Base-by-base conservation (phyloP, 2,329 filamentous ascomycete genomes). In the Cercospora canescens region DNA sequence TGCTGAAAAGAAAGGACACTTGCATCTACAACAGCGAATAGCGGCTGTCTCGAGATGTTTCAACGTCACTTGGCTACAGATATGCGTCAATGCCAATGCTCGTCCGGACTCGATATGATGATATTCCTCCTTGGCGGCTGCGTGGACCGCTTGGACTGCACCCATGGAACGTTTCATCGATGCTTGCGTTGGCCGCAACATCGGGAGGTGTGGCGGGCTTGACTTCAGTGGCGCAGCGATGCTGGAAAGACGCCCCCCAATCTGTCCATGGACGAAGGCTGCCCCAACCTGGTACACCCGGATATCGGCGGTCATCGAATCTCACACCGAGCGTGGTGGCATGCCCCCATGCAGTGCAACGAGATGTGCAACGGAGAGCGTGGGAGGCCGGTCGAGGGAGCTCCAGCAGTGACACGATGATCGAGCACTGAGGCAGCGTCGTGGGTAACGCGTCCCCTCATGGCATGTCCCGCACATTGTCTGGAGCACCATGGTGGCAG, bases 1-100 rank as follows among this genome's bases (percentile, higher is more conserved):
- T 60, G 14, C 16, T 45, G 57, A 28, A 45, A 41, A 4, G 12
- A 41, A 37, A 18, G 24, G 32, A 34, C 50, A 28, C 55, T 35
- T 39, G 55, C 55, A 26, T 52, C 11, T n/a, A 3, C 45, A 52
- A 26, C 45, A 52, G 45, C 45, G 45, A 52, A 52, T 52, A 52
- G 24, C 12, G 14, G 8, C 55, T 16, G 18, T 24, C 55, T 58
- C 11, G 14, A 34, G 55, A 28, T 24, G 21, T 57, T 57, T 41
- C 26, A 8, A 52, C 39, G 26, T n/a, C 26, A 26, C 58, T 60
- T 60, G 58, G 58, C 58, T 52, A 16, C 6, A 6, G 2, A 52
- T n/a, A 28, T 28, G 45, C 45, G 55, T 50, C 39, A 26, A 61
- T 30, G 45, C 45, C 59, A 54, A 61, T 61, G 59, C 45, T 61